phyloP scores from a whole-genome alignment of 2,329 filamentous ascomycete genomes.

The Aspergillus ochraceoroseus region DNA sequence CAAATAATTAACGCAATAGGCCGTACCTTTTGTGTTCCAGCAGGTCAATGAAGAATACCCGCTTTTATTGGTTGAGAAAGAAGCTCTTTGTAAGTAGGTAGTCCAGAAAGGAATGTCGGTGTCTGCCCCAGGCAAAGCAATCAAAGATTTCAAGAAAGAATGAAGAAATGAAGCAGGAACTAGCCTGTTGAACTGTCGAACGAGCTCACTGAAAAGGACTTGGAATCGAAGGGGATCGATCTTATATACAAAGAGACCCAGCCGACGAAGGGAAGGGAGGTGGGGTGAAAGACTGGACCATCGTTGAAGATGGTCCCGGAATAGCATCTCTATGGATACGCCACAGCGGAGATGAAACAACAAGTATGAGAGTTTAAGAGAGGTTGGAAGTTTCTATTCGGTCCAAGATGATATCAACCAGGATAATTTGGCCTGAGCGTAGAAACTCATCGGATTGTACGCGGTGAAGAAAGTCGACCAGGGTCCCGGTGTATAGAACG shows the following conservation, averaged over 20 bases:
- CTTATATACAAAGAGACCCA: constrained; percentile 1
- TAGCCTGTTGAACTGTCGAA: constrained; percentile 34
- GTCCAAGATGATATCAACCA: background rate
- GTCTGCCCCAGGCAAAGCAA: constrained; percentile 35
- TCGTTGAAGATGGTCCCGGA: constrained; percentile 2
- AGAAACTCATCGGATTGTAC: no score
- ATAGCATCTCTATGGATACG: constrained; percentile 9
- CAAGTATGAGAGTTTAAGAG: no score
- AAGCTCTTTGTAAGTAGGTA: no score
- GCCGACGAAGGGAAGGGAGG: constrained; percentile 4
- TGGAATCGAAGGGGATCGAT: constrained; percentile 16
- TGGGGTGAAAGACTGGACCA: background rate
- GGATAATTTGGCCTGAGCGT: background rate
- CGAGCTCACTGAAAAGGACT: constrained; percentile 21
- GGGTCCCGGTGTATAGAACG: background rate
- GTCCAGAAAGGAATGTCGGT: constrained; percentile 27
- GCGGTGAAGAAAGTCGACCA: constrained; percentile 6
- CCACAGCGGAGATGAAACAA: constrained; percentile 7
- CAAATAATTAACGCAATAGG: background rate
- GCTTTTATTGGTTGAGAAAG: constrained; percentile 3
- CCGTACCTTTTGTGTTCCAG: constrained; percentile 27
- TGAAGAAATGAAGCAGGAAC: constrained; percentile 33
- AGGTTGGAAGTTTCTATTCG: constrained; percentile 8
- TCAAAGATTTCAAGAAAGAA: constrained; percentile 18
- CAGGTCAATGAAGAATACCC: constrained; percentile 7